Evolutionary conservation across 257 asterid genomes (phyloP), one percentile per base, ranked within the genome.

Genomic region (Solanum etuberosum): DNA sequence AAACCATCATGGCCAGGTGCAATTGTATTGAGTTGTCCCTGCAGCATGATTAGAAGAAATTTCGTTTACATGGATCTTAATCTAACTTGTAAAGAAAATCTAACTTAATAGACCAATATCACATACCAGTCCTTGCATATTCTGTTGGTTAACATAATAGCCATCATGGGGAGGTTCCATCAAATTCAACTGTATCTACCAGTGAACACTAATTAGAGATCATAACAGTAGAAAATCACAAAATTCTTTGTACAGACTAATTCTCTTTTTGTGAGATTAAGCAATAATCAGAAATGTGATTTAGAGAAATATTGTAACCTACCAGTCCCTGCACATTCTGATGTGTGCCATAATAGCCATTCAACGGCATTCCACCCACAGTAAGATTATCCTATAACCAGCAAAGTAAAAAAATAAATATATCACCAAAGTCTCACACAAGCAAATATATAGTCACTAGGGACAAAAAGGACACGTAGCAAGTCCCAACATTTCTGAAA

Each of bases 141-240:
- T 89, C 88, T 86, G 98, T 88, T 94, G 98, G 90, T 94, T 86
- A 37, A 94, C 97, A 90, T 93, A 94, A 90, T 94, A 96, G 86
- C 93, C 93, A 81, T 95, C 99, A 68, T 93, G 94, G 32, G 99
- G 99, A 43, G 97, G 98, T 92, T 97, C 99, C 99, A 95, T 97
- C 94, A 97, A 90, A 90, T 97, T 97, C 88, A 97, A 92, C 96
- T 97, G 96, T 88, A 93, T 89, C 90, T 89, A 91, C 35, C 86
- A 88, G 61, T 83, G 74, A 89, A 83, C 84, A 87, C 34, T 13
- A 87, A 76, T 83, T 27, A 57, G 84, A 38, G 27, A 85, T 57
- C 84, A 13, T 35, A 70, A 74, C 35, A 85, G 40, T 32, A 34
- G 68, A 46, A 61, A 31, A 34, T 77, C 42, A 67, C 15, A 12